Conservation (phyloP, 305 asterid species). For the Fraxinus baroniana region DNA sequence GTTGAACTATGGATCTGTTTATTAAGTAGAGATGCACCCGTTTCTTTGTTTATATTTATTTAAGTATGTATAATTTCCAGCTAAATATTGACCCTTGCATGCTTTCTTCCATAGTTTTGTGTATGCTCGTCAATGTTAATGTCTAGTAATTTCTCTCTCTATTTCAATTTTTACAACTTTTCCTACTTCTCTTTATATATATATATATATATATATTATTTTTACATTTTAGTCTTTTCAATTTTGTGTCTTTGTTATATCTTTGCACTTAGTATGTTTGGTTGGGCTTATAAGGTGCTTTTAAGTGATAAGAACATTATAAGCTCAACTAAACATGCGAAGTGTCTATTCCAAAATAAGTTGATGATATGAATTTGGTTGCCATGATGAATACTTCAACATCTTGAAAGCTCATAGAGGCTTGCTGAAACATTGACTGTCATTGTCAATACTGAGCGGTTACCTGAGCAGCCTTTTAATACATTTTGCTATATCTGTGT, state of each 20-base stretch:
- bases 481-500: background rate
- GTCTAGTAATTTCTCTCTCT: too few relatives aligned
- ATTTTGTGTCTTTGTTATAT: background rate
- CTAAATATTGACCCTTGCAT: background rate
- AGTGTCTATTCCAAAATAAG: background rate
- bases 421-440: slow-evolving; percentile 46
- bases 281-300: background rate
- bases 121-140: background rate
- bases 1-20: background rate
- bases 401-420: slow-evolving; percentile 30
- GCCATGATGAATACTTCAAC: slow-evolving; percentile 40
- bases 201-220: too few relatives aligned
- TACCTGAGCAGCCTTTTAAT: slow-evolving; percentile 55
- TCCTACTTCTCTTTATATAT: background rate
- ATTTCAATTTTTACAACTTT: background rate
- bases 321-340: background rate
- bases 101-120: background rate
- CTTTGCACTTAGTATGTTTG: background rate
- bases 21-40: background rate
- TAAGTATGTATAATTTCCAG: background rate
- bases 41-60: background rate
- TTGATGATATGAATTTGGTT: slow-evolving; percentile 27
- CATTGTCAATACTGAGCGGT: slow-evolving; percentile 62
- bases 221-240: background rate
- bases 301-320: background rate